Conservation (phyloP, 2,329 filamentous ascomycete species). For the Setomelanomma holmii region DNA sequence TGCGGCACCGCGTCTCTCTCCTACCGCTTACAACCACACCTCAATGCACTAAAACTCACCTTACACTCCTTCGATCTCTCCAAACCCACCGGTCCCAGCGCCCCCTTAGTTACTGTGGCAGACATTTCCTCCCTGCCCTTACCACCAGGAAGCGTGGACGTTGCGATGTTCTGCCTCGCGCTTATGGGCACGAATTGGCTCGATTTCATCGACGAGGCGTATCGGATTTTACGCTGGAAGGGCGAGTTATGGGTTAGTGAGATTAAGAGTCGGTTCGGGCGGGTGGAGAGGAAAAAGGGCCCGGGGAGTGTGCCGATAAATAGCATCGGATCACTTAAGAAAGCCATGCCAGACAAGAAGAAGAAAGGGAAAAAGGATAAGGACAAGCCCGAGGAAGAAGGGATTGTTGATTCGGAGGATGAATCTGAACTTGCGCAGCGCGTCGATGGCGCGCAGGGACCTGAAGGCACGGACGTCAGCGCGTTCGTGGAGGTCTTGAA, state of each 20-base stretch:
- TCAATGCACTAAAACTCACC: constrained; percentile 72
- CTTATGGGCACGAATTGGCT: constrained; percentile 99
- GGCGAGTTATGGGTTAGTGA: constrained; percentile 97
- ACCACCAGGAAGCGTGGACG: constrained; percentile 75
- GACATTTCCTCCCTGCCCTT: constrained; percentile 88
- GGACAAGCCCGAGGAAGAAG: constrained; percentile 58
- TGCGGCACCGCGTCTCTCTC: constrained; percentile 91
- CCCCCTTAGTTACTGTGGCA: constrained; percentile 79
- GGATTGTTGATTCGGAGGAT: constrained; percentile 57
- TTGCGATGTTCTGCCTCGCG: constrained; percentile 93
- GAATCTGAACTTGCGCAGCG: constrained; percentile 68
- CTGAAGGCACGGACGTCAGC: constrained; percentile 80
- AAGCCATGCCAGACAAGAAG: constrained; percentile 20
- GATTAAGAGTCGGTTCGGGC: constrained; percentile 90
- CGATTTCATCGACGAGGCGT: constrained; percentile 94
- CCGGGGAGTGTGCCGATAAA: constrained; percentile 59
- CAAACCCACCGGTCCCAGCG: constrained; percentile 73
- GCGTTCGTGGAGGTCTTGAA: constrained; percentile 85
- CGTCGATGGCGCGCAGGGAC: constrained; percentile 71
- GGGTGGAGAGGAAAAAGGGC: constrained; percentile 59
- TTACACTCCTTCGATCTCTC: constrained; percentile 89
- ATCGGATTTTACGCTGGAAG: constrained; percentile 87
- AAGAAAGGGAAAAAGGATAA: constrained; percentile 52
- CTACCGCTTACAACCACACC: constrained; percentile 68
- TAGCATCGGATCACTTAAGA: constrained; percentile 66